phyloP scores from a whole-genome alignment of 192 early-diverging fungal species.

The Chytriomyces confervae region DNA sequence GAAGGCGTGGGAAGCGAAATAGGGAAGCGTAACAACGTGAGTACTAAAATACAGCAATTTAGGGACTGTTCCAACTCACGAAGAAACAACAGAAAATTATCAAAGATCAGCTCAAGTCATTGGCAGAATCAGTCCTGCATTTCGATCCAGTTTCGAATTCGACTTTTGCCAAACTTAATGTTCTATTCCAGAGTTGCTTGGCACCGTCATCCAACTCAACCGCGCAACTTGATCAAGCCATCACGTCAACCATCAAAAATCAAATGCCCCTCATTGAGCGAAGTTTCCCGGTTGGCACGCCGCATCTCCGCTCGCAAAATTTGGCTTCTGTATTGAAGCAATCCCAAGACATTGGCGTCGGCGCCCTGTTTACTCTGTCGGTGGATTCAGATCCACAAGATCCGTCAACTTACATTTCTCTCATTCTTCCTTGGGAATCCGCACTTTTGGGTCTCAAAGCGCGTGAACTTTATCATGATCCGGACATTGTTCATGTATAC shows the following conservation, averaged over 20 bases:
- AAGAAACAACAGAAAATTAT: neutral
- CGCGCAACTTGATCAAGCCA: neutral
- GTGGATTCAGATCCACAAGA: neutral
- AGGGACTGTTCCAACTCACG: neutral
- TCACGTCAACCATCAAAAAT: neutral
- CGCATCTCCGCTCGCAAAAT: neutral
- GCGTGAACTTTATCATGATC: slow-evolving; percentile 10
- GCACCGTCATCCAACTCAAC: neutral
- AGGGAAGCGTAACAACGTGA: slow-evolving; percentile 15
- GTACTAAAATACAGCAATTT: no score
- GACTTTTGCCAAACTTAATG: slow-evolving; percentile 14
- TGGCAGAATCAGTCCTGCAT: neutral
- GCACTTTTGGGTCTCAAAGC: slow-evolving; percentile 14
- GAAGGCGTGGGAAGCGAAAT: neutral
- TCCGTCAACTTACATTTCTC: neutral
- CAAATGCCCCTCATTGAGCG: slow-evolving; percentile 18
- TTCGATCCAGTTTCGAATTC: neutral
- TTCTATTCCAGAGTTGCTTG: slow-evolving; percentile 10
- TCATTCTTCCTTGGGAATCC: slow-evolving; percentile 12
- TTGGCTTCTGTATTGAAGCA: neutral
- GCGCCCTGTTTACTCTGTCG: slow-evolving; percentile 12
- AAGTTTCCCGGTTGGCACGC: slow-evolving; percentile 22
- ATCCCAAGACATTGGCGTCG: slow-evolving; percentile 12
- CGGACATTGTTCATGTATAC: slow-evolving; percentile 6
- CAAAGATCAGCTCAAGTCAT: slow-evolving; percentile 3